Evolutionary conservation across 2,329 filamentous ascomycete genomes (phyloP).

Genomic region (Phaeophleospora eucalypticola): DNA sequence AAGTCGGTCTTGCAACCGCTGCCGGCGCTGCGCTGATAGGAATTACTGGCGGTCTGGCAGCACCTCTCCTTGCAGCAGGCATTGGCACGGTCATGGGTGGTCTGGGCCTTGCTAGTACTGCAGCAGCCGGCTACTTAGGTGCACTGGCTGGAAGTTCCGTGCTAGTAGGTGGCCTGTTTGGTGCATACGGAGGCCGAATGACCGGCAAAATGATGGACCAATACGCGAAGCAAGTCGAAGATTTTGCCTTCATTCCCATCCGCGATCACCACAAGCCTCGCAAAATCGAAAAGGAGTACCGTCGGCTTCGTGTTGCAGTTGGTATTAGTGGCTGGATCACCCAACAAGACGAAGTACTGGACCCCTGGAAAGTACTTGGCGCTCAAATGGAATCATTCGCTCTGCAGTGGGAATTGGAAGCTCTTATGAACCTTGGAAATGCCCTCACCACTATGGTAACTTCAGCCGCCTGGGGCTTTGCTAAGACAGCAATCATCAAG

Average conservation of each 20-base stretch:
- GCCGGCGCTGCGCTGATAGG: constrained; percentile 85
- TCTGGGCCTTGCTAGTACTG: constrained; percentile 66
- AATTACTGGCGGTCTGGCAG: constrained; percentile 73
- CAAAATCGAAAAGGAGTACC: constrained; percentile 48
- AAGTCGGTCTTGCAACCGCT: constrained; percentile 81
- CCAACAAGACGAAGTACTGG: constrained; percentile 65
- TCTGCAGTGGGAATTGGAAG: constrained; percentile 76
- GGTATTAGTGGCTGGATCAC: constrained; percentile 73
- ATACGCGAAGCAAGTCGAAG: constrained; percentile 80
- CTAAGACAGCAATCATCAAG: constrained; percentile 71
- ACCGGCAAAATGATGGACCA: constrained; percentile 81
- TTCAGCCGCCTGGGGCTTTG: constrained; percentile 73
- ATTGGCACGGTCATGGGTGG: constrained; percentile 79
- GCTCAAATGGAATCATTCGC: constrained; percentile 73
- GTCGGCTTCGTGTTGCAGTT: constrained; percentile 50
- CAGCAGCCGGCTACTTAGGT: constrained; percentile 74
- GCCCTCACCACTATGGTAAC: constrained; percentile 73
- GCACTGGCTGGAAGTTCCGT: constrained; percentile 74
- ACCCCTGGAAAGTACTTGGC: constrained; percentile 75
- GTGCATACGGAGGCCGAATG: constrained; percentile 82
- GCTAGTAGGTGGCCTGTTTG: constrained; percentile 79
- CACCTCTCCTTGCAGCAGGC: constrained; percentile 71
- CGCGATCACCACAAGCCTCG: constrained; percentile 53
- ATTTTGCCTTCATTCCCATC: constrained; percentile 81
- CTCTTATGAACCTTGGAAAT: constrained; percentile 68